Base-by-base conservation (phyloP, 345 rosid species). In the Populus euphratica region DNA sequence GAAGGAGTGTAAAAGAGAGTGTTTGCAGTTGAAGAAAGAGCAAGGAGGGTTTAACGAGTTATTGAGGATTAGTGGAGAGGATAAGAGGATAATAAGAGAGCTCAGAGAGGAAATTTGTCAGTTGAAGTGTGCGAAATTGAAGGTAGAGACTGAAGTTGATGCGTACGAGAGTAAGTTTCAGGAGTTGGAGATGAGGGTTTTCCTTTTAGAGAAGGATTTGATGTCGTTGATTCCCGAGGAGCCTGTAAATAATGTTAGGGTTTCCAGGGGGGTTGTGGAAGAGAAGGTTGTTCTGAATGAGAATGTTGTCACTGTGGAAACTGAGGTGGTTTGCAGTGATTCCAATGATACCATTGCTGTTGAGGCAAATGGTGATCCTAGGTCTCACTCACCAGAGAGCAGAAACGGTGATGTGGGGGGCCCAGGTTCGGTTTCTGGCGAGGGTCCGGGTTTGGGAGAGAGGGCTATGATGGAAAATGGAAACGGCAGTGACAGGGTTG, bases 171-270 rank as follows among this genome's bases (percentile, higher is more conserved):
- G 12, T 63, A 82, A 35, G 56, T 80, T 69, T 27, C 43, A 41
- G 69, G 81, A 75, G 6, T 25, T 86, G 68, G 80, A 73, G 35
- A 2, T 20, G 3, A 59, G 82, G 75, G 68, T 84, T 64, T 69
- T 38, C 36, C 11, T 14, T 20, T 12, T 86, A 71, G 86, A 82
- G 71, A 41, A 23, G 49, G 83, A 75, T n/a, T 8, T 59, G 0
- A 33, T 12, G 50, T 14, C 23, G 17, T 67, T 80, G 64, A 14
- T 13, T 25, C 62, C 18, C 21, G 16, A 2, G n/a, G 64, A 68
- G 14, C 61, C 27, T 65, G 9, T n/a, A 1, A 41, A 27, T 49
- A 16, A 8, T 11, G 56, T 18, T 64, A 18, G 39, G 33, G 61
- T 11, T 64, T 38, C 17, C 63, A 20, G 29, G 35, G 31, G 52